A percentile compares a stretch with the other conserved stretches of the same genome.
These are phyloP conservation scores for Lipomyces anomalus DNA, from an alignment of 805 yeast species.

Conservation along the genomic window DNA sequence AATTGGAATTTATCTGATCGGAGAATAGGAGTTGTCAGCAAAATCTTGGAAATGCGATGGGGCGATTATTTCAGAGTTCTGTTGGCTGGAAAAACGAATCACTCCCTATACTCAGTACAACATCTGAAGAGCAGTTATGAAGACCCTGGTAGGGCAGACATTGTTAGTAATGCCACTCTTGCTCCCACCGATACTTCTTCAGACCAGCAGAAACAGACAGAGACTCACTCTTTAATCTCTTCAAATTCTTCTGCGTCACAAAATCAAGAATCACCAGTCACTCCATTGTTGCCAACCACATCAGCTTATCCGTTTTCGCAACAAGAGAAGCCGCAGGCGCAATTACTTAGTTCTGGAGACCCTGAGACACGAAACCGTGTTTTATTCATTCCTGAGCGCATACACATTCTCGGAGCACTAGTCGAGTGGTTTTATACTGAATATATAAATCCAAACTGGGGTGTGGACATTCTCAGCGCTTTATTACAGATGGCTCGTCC, in stretches of 20 bases:
- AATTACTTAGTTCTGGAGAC: background rate
- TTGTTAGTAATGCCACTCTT: background rate
- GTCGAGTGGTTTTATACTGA: constrained; percentile 18
- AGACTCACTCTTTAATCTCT: too few species aligned
- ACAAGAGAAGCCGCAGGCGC: background rate
- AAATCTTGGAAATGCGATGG: constrained; percentile 14
- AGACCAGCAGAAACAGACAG: background rate
- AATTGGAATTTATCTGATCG: background rate
- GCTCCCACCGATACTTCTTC: background rate
- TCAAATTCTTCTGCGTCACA: background rate
- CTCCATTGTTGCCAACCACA: background rate
- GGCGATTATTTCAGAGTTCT: constrained; percentile 7
- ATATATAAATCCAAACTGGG: background rate
- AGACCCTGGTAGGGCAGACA: background rate
- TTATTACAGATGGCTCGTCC: constrained; percentile 6
- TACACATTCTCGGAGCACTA: constrained; percentile 5
- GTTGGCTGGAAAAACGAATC: background rate
- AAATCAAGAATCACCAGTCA: background rate
- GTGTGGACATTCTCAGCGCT: background rate
- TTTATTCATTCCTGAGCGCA: constrained; percentile 17
- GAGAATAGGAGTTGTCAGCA: constrained; percentile 11
- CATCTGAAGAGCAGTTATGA: background rate
- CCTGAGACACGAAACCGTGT: constrained; percentile 1
- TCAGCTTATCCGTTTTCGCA: background rate
- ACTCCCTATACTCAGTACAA: background rate